Evolutionary conservation across 1,284 basidiomycete genomes (phyloP).

Genomic region (Marasmius tenuissimus): DNA sequence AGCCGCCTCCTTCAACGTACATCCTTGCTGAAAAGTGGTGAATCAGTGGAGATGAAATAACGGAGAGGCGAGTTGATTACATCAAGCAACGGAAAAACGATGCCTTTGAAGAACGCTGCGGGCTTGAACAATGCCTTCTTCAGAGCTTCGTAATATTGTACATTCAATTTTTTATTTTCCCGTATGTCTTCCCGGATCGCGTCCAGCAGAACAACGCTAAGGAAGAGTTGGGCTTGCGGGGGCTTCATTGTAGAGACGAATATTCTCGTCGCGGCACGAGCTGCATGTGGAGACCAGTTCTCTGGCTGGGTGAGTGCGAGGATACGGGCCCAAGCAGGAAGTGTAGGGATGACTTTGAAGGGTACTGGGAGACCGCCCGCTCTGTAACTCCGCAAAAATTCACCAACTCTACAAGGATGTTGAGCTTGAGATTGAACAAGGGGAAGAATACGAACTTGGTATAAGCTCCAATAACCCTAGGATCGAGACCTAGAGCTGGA

Average conservation of each 20-base stretch:
- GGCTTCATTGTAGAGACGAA: constrained; percentile 98
- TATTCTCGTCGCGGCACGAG: constrained; percentile 91
- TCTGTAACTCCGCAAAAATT: constrained; percentile 88
- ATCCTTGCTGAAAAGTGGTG: constrained; percentile 52
- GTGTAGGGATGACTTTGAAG: constrained; percentile 97
- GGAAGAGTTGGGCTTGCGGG: constrained; percentile 90
- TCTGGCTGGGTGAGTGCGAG: constrained; percentile 92
- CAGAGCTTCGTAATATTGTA: constrained; percentile 92
- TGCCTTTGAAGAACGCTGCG: constrained; percentile 97
- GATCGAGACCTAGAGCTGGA: constrained; percentile 91
- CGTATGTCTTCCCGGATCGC: constrained; percentile 90
- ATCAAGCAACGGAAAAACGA: constrained; percentile 94
- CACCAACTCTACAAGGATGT: constrained; percentile 66
- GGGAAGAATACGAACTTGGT: constrained; percentile 66
- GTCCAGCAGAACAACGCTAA: constrained; percentile 91
- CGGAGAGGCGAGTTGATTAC: constrained; percentile 43
- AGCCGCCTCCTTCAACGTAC: constrained; percentile 93
- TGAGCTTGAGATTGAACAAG: not conserved
- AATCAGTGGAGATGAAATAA: not conserved
- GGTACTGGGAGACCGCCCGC: constrained; percentile 96
- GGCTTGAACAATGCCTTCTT: constrained; percentile 96
- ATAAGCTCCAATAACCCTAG: constrained; percentile 96
- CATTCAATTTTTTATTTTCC: constrained; percentile 85
- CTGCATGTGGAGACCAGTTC: constrained; percentile 95
- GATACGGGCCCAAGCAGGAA: constrained; percentile 95